A percentile compares a stretch with the other conserved stretches of the same genome.
These are phyloP conservation scores for Tetracladium maxilliforme DNA, from an alignment of 2,329 filamentous ascomycete species.

Conservation along the genomic window DNA sequence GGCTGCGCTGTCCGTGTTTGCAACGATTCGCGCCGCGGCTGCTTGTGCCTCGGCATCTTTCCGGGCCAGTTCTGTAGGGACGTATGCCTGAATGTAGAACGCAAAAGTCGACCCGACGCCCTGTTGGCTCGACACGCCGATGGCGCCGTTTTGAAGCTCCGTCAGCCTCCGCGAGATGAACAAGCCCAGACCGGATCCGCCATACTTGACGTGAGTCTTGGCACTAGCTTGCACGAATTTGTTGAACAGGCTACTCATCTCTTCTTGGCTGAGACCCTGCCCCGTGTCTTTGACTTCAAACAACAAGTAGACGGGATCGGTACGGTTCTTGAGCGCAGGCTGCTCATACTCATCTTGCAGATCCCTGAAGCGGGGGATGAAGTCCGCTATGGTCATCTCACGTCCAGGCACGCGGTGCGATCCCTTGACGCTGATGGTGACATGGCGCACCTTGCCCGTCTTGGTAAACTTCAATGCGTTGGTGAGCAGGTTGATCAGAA, in stretches of 20 bases:
- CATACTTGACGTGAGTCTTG: slow-evolving; percentile 64
- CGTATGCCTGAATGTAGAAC: slow-evolving; percentile 53
- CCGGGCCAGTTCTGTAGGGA: slow-evolving; percentile 22
- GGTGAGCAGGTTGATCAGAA: slow-evolving; percentile 66
- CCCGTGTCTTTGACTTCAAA: slow-evolving; percentile 69
- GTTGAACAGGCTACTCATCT: slow-evolving; percentile 63
- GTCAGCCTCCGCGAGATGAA: slow-evolving; percentile 71
- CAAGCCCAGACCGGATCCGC: slow-evolving; percentile 62
- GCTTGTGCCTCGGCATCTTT: slow-evolving; percentile 25
- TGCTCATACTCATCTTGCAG: slow-evolving; percentile 24
- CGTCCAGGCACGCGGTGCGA: no score
- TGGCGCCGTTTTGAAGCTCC: slow-evolving; percentile 67
- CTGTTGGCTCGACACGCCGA: slow-evolving; percentile 55
- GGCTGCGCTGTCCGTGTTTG: no score
- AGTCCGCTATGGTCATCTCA: slow-evolving; percentile 35
- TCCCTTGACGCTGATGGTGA: slow-evolving; percentile 32
- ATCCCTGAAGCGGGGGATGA: slow-evolving; percentile 41
- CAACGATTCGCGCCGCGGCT: no score
- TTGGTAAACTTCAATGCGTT: slow-evolving; percentile 77
- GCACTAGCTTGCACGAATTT: slow-evolving; percentile 68
- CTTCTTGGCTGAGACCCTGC: slow-evolving; percentile 53
- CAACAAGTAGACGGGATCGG: slow-evolving; percentile 45
- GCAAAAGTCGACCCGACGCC: slow-evolving; percentile 62
- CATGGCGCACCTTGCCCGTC: slow-evolving; percentile 39
- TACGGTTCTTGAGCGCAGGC: slow-evolving; percentile 13